phyloP scores from a whole-genome alignment of 495 filamentous ascomycete species.

The Penicillium goetzii region DNA sequence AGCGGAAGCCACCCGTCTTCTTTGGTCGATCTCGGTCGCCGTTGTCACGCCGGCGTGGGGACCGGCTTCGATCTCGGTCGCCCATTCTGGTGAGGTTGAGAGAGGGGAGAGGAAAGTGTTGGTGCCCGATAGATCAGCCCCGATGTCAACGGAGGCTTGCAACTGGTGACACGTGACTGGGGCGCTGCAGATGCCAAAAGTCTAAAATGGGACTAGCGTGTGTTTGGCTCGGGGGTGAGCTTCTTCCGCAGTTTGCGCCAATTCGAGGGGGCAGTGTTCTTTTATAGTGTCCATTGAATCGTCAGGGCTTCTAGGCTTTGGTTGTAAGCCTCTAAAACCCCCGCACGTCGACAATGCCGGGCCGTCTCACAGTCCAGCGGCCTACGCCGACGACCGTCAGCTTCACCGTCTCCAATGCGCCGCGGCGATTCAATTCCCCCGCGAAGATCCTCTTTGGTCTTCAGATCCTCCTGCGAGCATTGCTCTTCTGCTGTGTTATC shows the following conservation, averaged over 20 bases:
- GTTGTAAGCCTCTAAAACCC: constrained; percentile 1
- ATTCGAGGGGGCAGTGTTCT: constrained; percentile 1
- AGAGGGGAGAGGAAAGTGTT: constrained; percentile 22
- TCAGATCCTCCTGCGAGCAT: constrained; percentile 53
- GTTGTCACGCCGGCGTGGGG: constrained; percentile 33
- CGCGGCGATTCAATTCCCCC: constrained; percentile 56
- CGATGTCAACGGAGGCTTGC: constrained; percentile 23
- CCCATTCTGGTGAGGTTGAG: constrained; percentile 33
- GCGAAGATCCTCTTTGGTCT: constrained; percentile 57
- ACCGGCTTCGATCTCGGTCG: constrained; percentile 45
- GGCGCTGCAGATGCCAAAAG: constrained; percentile 15
- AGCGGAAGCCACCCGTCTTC: constrained; percentile 59
- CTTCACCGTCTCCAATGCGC: constrained; percentile 80
- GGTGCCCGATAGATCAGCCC: constrained; percentile 23
- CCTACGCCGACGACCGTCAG: constrained; percentile 86
- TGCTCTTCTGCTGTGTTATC: constrained; percentile 47
- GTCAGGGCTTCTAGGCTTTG: constrained; percentile 5
- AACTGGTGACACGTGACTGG: constrained; percentile 34
- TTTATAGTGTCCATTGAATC: constrained; percentile 17
- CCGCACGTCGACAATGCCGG: constrained; percentile 38
- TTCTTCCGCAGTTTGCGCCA: constrained; percentile 12
- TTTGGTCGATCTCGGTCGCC: constrained; percentile 36
- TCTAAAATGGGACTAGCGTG: constrained; percentile 29
- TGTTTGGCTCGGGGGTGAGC: constrained; percentile 18
- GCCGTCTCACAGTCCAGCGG: constrained; percentile 65